Evolutionary conservation across 768 basidiomycete species (phyloP).

Genomic region (Stropharia rugosoannulata): DNA sequence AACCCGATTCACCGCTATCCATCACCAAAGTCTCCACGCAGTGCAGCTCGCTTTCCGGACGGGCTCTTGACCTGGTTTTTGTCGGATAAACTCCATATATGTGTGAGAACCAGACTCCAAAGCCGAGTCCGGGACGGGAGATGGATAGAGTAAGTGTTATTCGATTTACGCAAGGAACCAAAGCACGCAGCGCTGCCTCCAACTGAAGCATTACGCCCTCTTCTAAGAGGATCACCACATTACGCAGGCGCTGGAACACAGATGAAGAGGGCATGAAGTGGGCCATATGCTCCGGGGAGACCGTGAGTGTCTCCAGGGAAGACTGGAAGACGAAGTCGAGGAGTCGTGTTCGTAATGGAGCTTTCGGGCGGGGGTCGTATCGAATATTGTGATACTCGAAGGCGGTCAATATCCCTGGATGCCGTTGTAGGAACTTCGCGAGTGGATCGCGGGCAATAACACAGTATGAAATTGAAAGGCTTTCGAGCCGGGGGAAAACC

Average conservation of each 20-base stretch:
- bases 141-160: conserved; percentile 16
- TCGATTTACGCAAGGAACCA: conserved; percentile 10
- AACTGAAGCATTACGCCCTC: conserved; percentile 7
- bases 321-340: conserved; percentile 8
- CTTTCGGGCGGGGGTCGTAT: conserved; percentile 14
- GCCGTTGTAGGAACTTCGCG: conserved; percentile 17
- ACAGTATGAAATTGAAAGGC: conserved; percentile 10
- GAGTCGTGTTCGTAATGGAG: neutral
- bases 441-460: conserved; percentile 16
- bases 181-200: conserved; percentile 12
- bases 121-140: conserved; percentile 12
- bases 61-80: conserved; percentile 1
- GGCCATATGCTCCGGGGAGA: conserved; percentile 15
- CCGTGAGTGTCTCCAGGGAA: conserved; percentile 8
- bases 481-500: conserved; percentile 9
- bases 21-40: conserved; percentile 17
- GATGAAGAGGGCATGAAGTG: conserved; percentile 15
- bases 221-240: conserved; percentile 13
- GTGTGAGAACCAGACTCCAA: conserved; percentile 15
- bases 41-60: conserved; percentile 12
- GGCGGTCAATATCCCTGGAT: conserved; percentile 7
- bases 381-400: conserved; percentile 20
- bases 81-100: neutral
- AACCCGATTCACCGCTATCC: conserved; percentile 19
- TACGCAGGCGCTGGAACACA: conserved; percentile 2